Evolutionary conservation across 129 eudicot genomes (phyloP).

Genomic region (Flaveria ramosissima): DNA sequence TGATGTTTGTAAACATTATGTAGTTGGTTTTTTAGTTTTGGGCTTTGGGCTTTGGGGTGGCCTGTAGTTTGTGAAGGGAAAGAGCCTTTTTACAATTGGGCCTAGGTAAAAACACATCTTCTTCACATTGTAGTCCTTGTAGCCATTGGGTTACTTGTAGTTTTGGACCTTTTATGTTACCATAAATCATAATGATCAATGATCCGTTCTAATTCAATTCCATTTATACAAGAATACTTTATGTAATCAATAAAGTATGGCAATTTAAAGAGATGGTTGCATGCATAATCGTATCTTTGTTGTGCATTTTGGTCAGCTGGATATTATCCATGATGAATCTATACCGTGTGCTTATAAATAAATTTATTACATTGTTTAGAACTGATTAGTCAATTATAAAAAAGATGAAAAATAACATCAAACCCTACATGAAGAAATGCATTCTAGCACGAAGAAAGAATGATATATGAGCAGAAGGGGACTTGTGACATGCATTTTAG

Average conservation of each 20-base stretch:
- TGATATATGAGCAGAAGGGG: neutral
- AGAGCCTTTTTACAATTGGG: neutral
- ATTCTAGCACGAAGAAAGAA: neutral
- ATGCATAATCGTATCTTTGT: neutral
- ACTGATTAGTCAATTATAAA: neutral
- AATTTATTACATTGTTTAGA: neutral
- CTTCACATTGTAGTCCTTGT: neutral
- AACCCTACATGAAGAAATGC: neutral
- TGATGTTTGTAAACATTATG: slow-evolving; percentile 11
- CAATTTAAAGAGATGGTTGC: too few relatives aligned
- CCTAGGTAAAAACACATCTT: neutral
- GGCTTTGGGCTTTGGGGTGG: neutral
- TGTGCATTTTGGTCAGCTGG: neutral
- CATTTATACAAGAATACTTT: neutral
- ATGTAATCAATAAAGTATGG: neutral
- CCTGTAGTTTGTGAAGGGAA: neutral
- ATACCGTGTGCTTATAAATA: neutral
- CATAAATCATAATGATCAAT: neutral
- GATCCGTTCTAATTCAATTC: neutral
- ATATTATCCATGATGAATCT: neutral
- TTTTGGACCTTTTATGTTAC: neutral
- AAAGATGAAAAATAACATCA: neutral
- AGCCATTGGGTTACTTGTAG: slow-evolving; percentile 2
- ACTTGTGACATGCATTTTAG: neutral
- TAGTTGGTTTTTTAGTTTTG: neutral